phyloP scores from a whole-genome alignment of 140 eudicot genomes.

The Senecio squalidus region DNA sequence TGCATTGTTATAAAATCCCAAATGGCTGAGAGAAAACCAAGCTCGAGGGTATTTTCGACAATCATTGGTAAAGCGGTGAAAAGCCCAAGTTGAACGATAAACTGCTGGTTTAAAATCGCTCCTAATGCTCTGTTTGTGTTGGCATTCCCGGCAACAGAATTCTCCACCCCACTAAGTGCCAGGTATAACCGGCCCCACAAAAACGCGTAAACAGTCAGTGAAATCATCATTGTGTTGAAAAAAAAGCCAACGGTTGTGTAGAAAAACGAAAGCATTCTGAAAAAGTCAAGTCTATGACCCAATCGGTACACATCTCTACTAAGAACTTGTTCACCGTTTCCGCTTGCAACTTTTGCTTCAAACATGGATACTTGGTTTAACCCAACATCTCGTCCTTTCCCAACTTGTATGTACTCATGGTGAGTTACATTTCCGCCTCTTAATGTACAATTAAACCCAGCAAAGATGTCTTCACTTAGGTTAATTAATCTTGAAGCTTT shows the following conservation, averaged over 20 bases:
- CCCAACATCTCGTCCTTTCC: conserved; percentile 96
- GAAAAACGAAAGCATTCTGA: conserved; percentile 93
- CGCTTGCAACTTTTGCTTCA: conserved; percentile 96
- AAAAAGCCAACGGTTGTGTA: conserved; percentile 93
- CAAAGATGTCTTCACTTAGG: conserved; percentile 96
- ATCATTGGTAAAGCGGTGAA: conserved; percentile 97
- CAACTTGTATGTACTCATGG: conserved; percentile 92
- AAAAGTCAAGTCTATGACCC: conserved; percentile 93
- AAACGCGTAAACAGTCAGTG: conserved; percentile 84
- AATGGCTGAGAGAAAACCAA: conserved; percentile 74
- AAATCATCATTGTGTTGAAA: conserved; percentile 78
- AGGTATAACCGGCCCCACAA: conserved; percentile 93
- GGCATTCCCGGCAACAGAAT: conserved; percentile 28
- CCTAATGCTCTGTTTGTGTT: conserved; percentile 71
- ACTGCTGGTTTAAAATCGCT: conserved; percentile 86
- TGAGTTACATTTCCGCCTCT: conserved; percentile 96
- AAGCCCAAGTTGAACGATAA: conserved; percentile 80
- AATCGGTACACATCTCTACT: conserved; percentile 91
- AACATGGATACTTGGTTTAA: conserved; percentile 92
- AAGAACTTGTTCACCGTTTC: conserved; percentile 93
- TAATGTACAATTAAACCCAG: conserved; percentile 96
- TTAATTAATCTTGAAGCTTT: conserved; percentile 91
- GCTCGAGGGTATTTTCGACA: conserved; percentile 90
- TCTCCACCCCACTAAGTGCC: conserved; percentile 84
- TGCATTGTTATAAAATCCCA: conserved; percentile 98